Base-by-base conservation (phyloP, 2,329 filamentous ascomycete species). In the Fusarium paranaense region DNA sequence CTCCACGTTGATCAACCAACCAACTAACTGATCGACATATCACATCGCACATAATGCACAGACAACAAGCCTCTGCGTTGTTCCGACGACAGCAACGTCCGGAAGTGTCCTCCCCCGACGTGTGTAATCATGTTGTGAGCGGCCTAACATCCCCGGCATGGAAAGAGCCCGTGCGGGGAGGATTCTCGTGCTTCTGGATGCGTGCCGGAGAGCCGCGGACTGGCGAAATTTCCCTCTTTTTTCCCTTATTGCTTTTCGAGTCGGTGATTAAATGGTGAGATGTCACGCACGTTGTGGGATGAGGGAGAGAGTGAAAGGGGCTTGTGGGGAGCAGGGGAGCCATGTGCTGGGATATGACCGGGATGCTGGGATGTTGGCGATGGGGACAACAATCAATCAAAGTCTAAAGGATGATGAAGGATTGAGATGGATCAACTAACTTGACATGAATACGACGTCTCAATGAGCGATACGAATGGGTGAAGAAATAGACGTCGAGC, bases 271-370 rank as follows among this genome's bases (percentile, higher is more conserved):
- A 59, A 52, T 64, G 63, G 63, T 67, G 61, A 66, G 62, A 72
- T 62, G 60, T 64, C 32, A 22, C 33, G 63, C 50, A 37, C 62
- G 54, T 37, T 64, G 61, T 64, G 38, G 62, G 64, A 66, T 71
- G 35, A 64, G 52, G 47, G 27, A 66, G 67, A 64, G 60, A 71
- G 61, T 73, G 67, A 65, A 71, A 73, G 68, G 64, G 64, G 62
- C 40, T 63, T 64, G 63, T 71, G 67, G 68, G 62, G 58, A 58
- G 56, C 37, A 62, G 61, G 64, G 64, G 32, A 27, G 25, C 18
- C 42, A 20, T 40, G 66, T 50, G 25, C 33, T 22, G 52, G 62
- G 33, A 58, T 60, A 50, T 22, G 47, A 38, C 54, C 18, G 32
- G 61, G 45, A 64, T 73, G 38, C 45, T 50, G 40, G 65, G 59